These are phyloP conservation scores for Pseudevernia furfuracea DNA, from an alignment of 495 filamentous ascomycete genomes.

Conservation along the genomic window DNA sequence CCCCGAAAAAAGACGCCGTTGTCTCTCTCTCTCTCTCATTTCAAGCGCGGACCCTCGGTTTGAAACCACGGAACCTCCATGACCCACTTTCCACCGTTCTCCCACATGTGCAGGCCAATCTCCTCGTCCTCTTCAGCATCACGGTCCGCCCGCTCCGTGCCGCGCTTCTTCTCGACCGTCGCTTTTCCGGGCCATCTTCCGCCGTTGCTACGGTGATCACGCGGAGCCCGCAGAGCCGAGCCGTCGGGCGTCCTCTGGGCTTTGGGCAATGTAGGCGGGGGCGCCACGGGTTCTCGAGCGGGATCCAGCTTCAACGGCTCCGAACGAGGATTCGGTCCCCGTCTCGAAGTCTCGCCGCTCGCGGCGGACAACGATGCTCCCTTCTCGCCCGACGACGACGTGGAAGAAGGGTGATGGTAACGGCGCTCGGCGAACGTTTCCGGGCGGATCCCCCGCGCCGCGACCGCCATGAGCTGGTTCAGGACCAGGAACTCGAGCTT, in stretches of 20 bases:
- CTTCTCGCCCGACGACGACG: conserved; percentile 1
- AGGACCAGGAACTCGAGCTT: conserved; percentile 36
- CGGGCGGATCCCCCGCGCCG: conserved; percentile 17
- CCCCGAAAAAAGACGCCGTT: no score
- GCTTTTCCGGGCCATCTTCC: not conserved
- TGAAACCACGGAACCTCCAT: conserved; percentile 21
- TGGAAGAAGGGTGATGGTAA: conserved; percentile 17
- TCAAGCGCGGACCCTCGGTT: conserved; percentile 5
- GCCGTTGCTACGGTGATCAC: not conserved
- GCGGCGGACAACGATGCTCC: not conserved
- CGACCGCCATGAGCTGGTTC: conserved; percentile 31
- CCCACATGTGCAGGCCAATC: conserved; percentile 22
- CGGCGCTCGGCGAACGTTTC: conserved; percentile 16
- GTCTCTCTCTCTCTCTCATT: no score
- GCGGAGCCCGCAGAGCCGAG: not conserved
- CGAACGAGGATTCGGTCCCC: not conserved
- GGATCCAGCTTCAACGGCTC: not conserved
- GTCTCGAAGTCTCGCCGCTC: conserved; percentile 8
- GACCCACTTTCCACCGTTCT: conserved; percentile 13
- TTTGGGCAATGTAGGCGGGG: conserved; percentile 1
- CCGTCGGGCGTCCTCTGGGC: not conserved
- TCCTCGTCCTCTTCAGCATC: conserved; percentile 14
- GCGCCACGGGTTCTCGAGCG: conserved; percentile 1
- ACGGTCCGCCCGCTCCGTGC: not conserved
- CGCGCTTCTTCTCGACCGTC: conserved; percentile 13